These are phyloP conservation scores for Purshia tridentata DNA, from an alignment of 306 rosid species.

Conservation along the genomic window DNA sequence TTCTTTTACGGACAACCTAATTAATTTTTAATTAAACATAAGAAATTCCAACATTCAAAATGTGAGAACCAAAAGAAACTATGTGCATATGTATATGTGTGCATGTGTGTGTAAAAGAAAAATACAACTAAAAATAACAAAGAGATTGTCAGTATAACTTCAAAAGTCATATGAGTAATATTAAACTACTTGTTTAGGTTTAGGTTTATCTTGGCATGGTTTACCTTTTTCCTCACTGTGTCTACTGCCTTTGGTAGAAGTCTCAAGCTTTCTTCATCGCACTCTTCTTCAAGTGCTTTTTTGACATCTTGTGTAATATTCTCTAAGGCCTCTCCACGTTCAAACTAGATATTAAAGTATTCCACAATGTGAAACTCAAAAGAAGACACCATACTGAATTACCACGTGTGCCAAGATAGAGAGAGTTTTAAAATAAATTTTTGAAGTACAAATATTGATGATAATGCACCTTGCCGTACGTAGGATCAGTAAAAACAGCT, in stretches of 20 bases:
- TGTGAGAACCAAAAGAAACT: conserved; percentile 15
- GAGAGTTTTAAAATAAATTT: neutral
- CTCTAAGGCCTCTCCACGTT: conserved; percentile 94
- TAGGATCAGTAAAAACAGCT: conserved; percentile 87
- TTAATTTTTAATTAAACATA: conserved; percentile 25
- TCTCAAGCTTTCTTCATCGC: conserved; percentile 85
- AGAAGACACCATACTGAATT: conserved; percentile 7
- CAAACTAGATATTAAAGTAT: conserved; percentile 56
- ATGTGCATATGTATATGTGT: neutral
- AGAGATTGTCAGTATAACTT: neutral
- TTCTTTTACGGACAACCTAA: conserved; percentile 86
- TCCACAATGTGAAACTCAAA: conserved; percentile 18
- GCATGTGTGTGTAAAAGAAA: neutral
- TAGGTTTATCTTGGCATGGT: conserved; percentile 23
- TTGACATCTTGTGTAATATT: conserved; percentile 75
- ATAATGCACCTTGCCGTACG: conserved; percentile 78
- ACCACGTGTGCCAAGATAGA: neutral
- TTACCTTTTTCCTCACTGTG: conserved; percentile 87
- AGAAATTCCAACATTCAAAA: conserved; percentile 20
- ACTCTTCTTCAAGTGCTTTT: conserved; percentile 74
- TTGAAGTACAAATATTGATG: neutral
- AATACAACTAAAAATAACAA: neutral
- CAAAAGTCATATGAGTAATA: neutral
- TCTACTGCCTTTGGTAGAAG: conserved; percentile 83
- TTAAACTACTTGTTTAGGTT: neutral